phyloP scores from a whole-genome alignment of 2,329 filamentous ascomycete genomes.

The Alternaria brassicae region DNA sequence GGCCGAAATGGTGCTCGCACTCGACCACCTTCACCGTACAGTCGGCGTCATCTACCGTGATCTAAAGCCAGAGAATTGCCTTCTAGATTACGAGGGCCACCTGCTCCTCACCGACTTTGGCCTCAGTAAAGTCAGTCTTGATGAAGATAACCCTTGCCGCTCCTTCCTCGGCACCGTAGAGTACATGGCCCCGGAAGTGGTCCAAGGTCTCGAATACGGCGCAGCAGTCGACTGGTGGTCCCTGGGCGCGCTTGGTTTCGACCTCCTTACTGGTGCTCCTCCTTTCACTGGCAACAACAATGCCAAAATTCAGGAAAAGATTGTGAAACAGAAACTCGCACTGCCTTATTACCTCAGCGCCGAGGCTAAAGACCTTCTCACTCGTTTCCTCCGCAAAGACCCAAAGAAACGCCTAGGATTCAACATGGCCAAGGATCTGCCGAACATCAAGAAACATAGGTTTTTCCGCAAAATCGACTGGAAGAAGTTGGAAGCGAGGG shows the following conservation, averaged over 20 bases:
- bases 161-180: conserved; percentile 94
- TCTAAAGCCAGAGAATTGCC: conserved; percentile 96
- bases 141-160: conserved; percentile 75
- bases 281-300: conserved; percentile 92
- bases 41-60: conserved; percentile 96
- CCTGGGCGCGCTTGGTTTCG: conserved; percentile 88
- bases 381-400: conserved; percentile 87
- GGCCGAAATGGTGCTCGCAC: conserved; percentile 94
- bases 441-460: conserved; percentile 85
- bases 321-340: conserved; percentile 87
- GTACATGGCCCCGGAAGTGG: conserved; percentile 98
- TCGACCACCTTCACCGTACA: conserved; percentile 90
- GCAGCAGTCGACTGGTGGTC: conserved; percentile 99
- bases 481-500: conserved; percentile 81
- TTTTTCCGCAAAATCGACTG: conserved; percentile 99
- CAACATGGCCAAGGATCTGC: conserved; percentile 87
- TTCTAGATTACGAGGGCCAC: conserved; percentile 89
- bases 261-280: conserved; percentile 89
- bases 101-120: conserved; percentile 96
- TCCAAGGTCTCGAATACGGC: conserved; percentile 86
- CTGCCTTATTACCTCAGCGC: conserved; percentile 90
- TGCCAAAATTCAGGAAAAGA: conserved; percentile 94
- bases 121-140: conserved; percentile 89
- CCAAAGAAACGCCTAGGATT: conserved; percentile 87
- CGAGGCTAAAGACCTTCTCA: conserved; percentile 93